phyloP scores from a whole-genome alignment of 495 filamentous ascomycete genomes.

The Trichoderma asperelloides region DNA sequence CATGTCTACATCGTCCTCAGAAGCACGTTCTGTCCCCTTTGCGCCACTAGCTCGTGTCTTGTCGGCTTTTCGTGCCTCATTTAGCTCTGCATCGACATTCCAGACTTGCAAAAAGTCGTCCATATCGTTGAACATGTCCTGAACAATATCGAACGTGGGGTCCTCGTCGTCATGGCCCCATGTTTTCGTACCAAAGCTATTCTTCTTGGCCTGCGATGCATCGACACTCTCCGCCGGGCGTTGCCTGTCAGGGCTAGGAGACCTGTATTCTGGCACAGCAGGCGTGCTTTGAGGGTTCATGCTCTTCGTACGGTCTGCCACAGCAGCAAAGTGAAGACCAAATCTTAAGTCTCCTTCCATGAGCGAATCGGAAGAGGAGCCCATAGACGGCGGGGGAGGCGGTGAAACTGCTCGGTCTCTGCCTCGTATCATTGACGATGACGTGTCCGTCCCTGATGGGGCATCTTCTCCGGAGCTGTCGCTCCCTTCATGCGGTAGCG shows the following conservation, averaged over 20 bases:
- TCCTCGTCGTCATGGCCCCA: constrained; percentile 14
- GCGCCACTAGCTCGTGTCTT: constrained; percentile 5
- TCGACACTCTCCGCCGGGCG: not conserved
- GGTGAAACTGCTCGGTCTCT: constrained; percentile 2
- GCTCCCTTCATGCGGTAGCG: constrained; percentile 17
- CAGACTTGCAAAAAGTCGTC: constrained; percentile 32
- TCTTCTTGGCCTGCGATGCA: not conserved
- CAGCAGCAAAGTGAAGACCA: constrained; percentile 27
- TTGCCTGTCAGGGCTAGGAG: not conserved
- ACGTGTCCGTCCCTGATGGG: not conserved
- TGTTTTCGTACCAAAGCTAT: constrained; percentile 12
- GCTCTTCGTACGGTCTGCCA: constrained; percentile 15
- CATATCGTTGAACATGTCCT: constrained; percentile 31
- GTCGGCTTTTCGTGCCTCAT: constrained; percentile 17
- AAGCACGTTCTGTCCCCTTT: not conserved
- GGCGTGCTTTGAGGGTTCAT: not conserved
- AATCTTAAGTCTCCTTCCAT: constrained; percentile 18
- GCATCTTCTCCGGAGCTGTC: not conserved
- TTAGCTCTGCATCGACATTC: constrained; percentile 32
- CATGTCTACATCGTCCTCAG: not conserved
- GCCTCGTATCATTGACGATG: not conserved
- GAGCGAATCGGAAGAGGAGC: constrained; percentile 10
- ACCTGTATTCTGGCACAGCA: constrained; percentile 10
- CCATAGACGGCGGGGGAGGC: constrained; percentile 19
- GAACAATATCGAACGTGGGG: constrained; percentile 31